Evolutionary conservation across 1,139 yeast species (phyloP).

Genomic region (Lodderomyces orthopsilosis): DNA sequence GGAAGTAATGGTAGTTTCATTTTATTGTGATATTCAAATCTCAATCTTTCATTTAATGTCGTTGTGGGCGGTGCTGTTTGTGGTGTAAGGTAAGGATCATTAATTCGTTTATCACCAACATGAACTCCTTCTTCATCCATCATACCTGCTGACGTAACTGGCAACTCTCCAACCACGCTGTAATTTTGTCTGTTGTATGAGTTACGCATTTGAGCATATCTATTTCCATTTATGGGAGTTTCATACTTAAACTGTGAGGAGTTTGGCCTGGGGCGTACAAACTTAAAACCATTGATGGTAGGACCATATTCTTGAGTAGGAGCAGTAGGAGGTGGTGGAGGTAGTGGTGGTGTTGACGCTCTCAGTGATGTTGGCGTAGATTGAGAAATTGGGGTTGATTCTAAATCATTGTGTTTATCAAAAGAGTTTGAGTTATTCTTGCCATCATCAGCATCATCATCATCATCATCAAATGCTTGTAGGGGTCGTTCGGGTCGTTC

Average conservation of each 20-base stretch:
- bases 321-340: slow-evolving; percentile 7
- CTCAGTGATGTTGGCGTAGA: slow-evolving; percentile 36
- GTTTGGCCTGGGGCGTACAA: slow-evolving; percentile 25
- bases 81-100: slow-evolving; percentile 35
- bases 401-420: slow-evolving; percentile 6
- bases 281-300: slow-evolving; percentile 33
- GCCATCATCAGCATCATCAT: slow-evolving; percentile 11
- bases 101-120: slow-evolving; percentile 41
- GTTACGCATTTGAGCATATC: slow-evolving; percentile 11
- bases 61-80: no score
- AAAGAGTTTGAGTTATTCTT: slow-evolving; percentile 8
- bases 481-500: not conserved
- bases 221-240: slow-evolving; percentile 20
- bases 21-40: slow-evolving; percentile 17
- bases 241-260: slow-evolving; percentile 17
- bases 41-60: slow-evolving; percentile 2
- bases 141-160: slow-evolving; percentile 36
- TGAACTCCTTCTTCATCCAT: slow-evolving; percentile 39
- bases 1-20: slow-evolving; percentile 21
- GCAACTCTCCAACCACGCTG: slow-evolving; percentile 34
- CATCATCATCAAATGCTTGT: not conserved
- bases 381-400: slow-evolving; percentile 33
- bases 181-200: slow-evolving; percentile 19
- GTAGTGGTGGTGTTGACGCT: slow-evolving; percentile 25
- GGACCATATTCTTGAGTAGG: slow-evolving; percentile 22